Evolutionary conservation across 2,329 filamentous ascomycete species (phyloP).

Genomic region (Cyclaneusma minus): DNA sequence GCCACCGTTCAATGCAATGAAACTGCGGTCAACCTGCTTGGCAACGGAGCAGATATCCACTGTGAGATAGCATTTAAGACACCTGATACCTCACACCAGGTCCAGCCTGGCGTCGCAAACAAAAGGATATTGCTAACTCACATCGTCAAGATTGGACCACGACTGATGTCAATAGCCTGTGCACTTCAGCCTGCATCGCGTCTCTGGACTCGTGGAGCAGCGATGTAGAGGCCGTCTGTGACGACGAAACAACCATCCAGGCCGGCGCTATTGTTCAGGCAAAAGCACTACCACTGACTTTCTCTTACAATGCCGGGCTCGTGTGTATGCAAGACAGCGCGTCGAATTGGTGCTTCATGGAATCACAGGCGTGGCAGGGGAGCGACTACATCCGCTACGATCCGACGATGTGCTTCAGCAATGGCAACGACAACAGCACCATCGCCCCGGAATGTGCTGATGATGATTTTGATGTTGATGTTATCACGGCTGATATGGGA

Average conservation of each 20-base stretch:
- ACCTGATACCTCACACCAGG: too few relatives aligned
- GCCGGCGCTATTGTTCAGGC: slow-evolving; percentile 2
- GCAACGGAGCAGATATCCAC: too few relatives aligned
- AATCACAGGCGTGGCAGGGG: slow-evolving; percentile 8
- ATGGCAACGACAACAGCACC: slow-evolving; percentile 1
- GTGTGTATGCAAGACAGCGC: slow-evolving; percentile 7
- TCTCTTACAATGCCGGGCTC: slow-evolving; percentile 6
- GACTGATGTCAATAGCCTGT: slow-evolving; percentile 4
- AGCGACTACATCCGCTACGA: slow-evolving; percentile 8
- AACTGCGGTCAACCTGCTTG: too few relatives aligned
- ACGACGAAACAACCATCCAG: slow-evolving; percentile 1
- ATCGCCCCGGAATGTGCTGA: slow-evolving; percentile 3
- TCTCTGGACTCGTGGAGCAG: slow-evolving; percentile 14
- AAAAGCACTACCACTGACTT: slow-evolving; percentile 1
- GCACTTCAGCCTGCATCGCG: slow-evolving; percentile 15
- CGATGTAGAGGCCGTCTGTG: slow-evolving; percentile 5
- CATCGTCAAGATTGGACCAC: too few relatives aligned
- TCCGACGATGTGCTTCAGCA: slow-evolving; percentile 2
- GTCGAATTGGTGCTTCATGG: slow-evolving; percentile 7
- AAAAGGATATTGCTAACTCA: too few relatives aligned
- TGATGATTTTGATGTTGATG: slow-evolving; percentile 3
- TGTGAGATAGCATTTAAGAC: too few relatives aligned
- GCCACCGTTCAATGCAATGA: too few relatives aligned
- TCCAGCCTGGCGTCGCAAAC: too few relatives aligned
- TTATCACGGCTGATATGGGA: slow-evolving; percentile 5